Percentiles rank a stretch among this genome's conserved stretches.
phyloP scores from a whole-genome alignment of 1,284 basidiomycete genomes.

The Naganishia liquefaciens region DNA sequence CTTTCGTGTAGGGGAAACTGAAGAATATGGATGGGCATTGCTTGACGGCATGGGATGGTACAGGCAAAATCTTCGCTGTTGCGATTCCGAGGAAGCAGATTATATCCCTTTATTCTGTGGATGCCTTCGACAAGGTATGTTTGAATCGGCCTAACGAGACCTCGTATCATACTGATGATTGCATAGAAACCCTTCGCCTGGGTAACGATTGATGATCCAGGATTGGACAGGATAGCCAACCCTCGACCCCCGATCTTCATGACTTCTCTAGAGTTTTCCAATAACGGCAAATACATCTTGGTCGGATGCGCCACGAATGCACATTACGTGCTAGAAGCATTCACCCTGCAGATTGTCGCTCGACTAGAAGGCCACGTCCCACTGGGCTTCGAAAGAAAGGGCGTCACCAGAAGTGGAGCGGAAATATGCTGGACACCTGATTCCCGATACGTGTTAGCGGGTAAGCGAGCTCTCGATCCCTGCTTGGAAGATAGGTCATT shows the following conservation, averaged over 20 bases:
- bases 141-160: neutral
- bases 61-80: constrained; percentile 88
- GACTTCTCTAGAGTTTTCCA: constrained; percentile 87
- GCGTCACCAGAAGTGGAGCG: constrained; percentile 70
- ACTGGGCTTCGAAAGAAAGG: constrained; percentile 66
- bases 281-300: constrained; percentile 84
- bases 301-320: constrained; percentile 89
- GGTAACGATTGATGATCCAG: constrained; percentile 75
- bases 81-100: constrained; percentile 77
- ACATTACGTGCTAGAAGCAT: constrained; percentile 90
- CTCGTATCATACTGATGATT: neutral
- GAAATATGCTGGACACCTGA: constrained; percentile 91
- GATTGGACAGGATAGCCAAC: constrained; percentile 68
- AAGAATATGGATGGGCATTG: constrained; percentile 64
- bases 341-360: constrained; percentile 75
- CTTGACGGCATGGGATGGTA: constrained; percentile 84
- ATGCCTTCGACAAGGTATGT: constrained; percentile 75
- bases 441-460: constrained; percentile 74
- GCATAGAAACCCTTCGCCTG: constrained; percentile 72
- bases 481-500: neutral
- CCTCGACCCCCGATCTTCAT: constrained; percentile 86
- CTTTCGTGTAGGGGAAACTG: constrained; percentile 57
- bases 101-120: constrained; percentile 84
- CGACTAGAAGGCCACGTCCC: constrained; percentile 80
- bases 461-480: constrained; percentile 33